These are phyloP conservation scores for Kodamaea suecica DNA, from an alignment of 1,139 yeast genomes.

Conservation along the genomic window DNA sequence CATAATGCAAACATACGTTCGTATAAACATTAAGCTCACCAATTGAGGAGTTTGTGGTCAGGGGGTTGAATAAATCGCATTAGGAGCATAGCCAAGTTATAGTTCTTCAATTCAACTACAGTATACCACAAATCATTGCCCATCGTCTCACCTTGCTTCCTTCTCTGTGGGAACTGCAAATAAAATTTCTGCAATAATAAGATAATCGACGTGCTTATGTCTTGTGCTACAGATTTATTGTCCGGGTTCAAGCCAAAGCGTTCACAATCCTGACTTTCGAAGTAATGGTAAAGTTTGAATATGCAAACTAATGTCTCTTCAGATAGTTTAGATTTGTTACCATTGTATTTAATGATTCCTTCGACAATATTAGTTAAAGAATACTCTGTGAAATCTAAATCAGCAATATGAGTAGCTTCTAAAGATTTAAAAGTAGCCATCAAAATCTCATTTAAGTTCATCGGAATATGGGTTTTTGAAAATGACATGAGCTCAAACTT, in stretches of 20 bases:
- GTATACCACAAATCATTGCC: slow-evolving; percentile 24
- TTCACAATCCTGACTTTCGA: slow-evolving; percentile 12
- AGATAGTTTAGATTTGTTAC: neutral
- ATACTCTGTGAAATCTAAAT: slow-evolving; percentile 3
- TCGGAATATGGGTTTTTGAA: slow-evolving; percentile 14
- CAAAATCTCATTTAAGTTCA: slow-evolving; percentile 14
- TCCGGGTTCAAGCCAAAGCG: slow-evolving; percentile 8
- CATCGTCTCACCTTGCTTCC: too few species aligned
- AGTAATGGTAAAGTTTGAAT: slow-evolving; percentile 9
- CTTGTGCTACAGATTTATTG: slow-evolving; percentile 9
- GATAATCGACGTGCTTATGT: slow-evolving; percentile 12
- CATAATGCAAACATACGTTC: neutral
- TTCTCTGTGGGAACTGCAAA: neutral
- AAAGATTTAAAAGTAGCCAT: slow-evolving; percentile 10
- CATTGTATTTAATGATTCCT: slow-evolving; percentile 1
- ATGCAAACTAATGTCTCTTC: slow-evolving; percentile 7
- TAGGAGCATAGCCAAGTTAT: slow-evolving; percentile 18
- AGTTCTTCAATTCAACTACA: slow-evolving; percentile 18
- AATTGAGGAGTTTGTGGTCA: slow-evolving; percentile 12
- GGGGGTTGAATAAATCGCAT: slow-evolving; percentile 19
- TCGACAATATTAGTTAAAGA: slow-evolving; percentile 2
- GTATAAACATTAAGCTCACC: too few species aligned
- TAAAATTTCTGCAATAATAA: slow-evolving; percentile 14
- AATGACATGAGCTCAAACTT: slow-evolving; percentile 14
- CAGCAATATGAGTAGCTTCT: slow-evolving; percentile 7